Evolutionary conservation across 202 grass and related monocot species (phyloP), one percentile per base, ranked within the genome.

Genomic region (Zizania palustris): DNA sequence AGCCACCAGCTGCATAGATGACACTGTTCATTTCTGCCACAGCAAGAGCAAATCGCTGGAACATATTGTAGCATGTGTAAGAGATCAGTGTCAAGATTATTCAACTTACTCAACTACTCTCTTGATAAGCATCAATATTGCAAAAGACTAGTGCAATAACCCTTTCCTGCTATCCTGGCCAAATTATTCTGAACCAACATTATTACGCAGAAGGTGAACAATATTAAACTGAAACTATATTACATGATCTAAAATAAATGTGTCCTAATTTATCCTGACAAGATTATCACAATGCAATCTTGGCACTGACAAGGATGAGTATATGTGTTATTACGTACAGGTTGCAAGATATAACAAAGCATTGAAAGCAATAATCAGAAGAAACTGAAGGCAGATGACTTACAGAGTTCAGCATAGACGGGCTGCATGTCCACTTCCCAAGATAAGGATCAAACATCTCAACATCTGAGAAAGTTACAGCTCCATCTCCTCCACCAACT

Each of bases 391-490:
- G 9, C 37, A 38, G 64, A 81, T 45, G 58, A 53, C 74, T 42
- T 90, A 93, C 91, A 74, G 56, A 60, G n/a, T 74, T 45, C 54
- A 90, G 66, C 89, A 90, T 88, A 45, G 85, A 90, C 37, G 81
- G 79, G 41, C 61, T 76, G 43, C 63, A 82, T 63, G 95, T 88
- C 95, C 95, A 98, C 79, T 88, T 94, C 69, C 87, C 87, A 66
- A 95, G 83, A 67, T 81, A 79, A 21, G 91, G 82, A 88, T 98
- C 95, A 82, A 92, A 88, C 74, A 98, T 94, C 83, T 98, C 95
- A 73, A 98, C 87, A 71, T 91, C 91, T 75, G 95, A 83, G 66
- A 81, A 89, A 67, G 76, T 81, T 67, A 88, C 79, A 62, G 67
- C 38, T 60, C 85, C 91, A 83, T 98, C 83, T 77, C 94, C 94